Base-by-base conservation (phyloP, 305 asterid species). In the Rubia tinctorum region DNA sequence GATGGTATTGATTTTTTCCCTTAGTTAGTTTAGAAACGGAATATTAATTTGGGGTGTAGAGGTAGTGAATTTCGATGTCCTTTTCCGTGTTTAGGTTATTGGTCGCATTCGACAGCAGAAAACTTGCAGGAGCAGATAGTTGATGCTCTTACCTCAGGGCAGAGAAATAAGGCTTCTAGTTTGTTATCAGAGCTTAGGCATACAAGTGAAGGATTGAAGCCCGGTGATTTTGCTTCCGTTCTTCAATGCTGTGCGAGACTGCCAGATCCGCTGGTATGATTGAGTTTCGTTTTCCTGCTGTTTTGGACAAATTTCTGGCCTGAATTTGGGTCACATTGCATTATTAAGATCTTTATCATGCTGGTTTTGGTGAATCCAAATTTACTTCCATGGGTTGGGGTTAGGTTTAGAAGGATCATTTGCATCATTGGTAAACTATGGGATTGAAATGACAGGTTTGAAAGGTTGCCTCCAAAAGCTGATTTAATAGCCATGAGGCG, bases 261-360 rank as follows among this genome's bases (percentile, higher is more conserved):
- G 75, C 95, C 89, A 47, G 97, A 93, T 82, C 94, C 97, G 70
- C 74, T 88, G 92, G 98, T 91, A 75, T 34, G 76, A 55, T 64
- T 58, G 58, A 64, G 45, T 76, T 76, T n/a, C 45, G 18, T 23
- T 70, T 56, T 37, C 59, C 39, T 65, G 23, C 61, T 68, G 56
- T 30, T 27, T 18, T 42, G 15, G 30, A 5, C 13, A 11, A 8
- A 39, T 22, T 34, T 37, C 12, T 66, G 39, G 30, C 40, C 49
- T 42, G n/a, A 18, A 71, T 42, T 42, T 71, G 8, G 9, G 45
- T 58, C 2, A 13, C 22, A 15, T n/a, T 66, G 40, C 14, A 66
- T 4, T 20, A 7, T 18, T 65, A 6, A 63, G n/a, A 15, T 30
- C 56, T 71, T 14, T 58, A 44, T 8, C 49, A 11, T 68, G 59